These are phyloP conservation scores for Komagataella kurtzmanii DNA, from an alignment of 805 yeast species.

Conservation along the genomic window DNA sequence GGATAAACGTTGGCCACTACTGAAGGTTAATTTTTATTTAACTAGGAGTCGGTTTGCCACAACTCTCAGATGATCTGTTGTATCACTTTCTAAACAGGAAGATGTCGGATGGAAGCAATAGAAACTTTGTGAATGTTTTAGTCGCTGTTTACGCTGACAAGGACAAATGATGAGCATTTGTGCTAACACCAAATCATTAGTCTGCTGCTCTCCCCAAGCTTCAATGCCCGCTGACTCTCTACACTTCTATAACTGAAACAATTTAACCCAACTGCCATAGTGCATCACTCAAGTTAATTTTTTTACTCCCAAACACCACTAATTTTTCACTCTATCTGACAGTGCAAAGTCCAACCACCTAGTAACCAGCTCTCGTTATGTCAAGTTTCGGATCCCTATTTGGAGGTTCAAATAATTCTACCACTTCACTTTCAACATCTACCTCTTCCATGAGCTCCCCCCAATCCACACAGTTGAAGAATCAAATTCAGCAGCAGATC, in stretches of 20 bases:
- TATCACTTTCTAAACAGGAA: background rate
- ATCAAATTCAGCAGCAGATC: conserved; percentile 55
- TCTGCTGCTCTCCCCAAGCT: background rate
- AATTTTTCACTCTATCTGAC: background rate
- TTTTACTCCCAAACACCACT: background rate
- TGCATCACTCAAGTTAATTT: background rate
- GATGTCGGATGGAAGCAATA: background rate
- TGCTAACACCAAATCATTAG: background rate
- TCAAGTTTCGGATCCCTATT: conserved; percentile 1
- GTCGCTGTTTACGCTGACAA: background rate
- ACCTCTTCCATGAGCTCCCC: conserved; percentile 1
- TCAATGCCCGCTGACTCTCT: background rate
- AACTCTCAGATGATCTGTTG: background rate
- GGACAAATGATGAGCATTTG: too few relatives aligned
- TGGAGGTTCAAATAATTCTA: background rate
- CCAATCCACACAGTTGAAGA: conserved; percentile 34
- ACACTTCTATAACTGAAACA: background rate
- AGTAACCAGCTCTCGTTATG: background rate
- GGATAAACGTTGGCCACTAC: too few relatives aligned
- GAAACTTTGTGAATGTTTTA: too few relatives aligned
- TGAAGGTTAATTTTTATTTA: too few relatives aligned
- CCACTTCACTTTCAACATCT: conserved; percentile 1
- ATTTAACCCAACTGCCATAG: background rate
- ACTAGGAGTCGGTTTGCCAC: background rate
- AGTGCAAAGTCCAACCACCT: background rate